Base-by-base conservation (phyloP, 2,329 filamentous ascomycete genomes). In the Boeremia exigua region DNA sequence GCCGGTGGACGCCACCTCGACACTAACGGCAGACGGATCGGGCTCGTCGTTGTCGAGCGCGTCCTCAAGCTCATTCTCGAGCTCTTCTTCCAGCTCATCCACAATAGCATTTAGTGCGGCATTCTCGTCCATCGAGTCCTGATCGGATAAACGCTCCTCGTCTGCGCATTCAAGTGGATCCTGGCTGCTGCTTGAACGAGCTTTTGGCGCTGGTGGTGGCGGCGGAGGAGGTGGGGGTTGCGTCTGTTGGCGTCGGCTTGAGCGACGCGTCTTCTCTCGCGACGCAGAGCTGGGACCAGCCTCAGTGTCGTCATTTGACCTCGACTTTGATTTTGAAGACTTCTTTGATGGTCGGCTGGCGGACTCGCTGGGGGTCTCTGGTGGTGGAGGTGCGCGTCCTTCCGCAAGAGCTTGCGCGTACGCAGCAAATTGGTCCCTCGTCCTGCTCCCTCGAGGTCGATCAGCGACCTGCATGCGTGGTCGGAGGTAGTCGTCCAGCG, bases 401-500 rank as follows among this genome's bases (percentile, higher is more conserved):
- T 73, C 73, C 75, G 46, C 88, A 82, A 65, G 87, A 80, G 89
- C 88, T 48, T 90, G 89, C 14, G 91, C 88, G 75, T 94, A 90
- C 58, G 91, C 86, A 63, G 92, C 87, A 68, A 96, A 79, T 56
- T 89, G 85, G 48, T 80, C 88, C 72, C 78, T 79, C 60, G 77
- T 78, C 59, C 88, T 84, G 28, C 84, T 81, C 9, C 80, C 81
- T 38, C 88, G 83, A 11, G 90, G 86, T 17, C 91, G 86, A 60
- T 96, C 92, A 3, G 90, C 61, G 12, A 95, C 75, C 67, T 83
- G 92, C 56, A 99, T 96, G 58, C 94, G 86, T 7, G 95, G 95
- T 33, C 95, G 88, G 38, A 99, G 82, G 74, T 98, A 99, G 72
- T 99, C 95, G 71, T 98, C 95, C 23, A 99, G 80, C 0, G 94